phyloP scores from a whole-genome alignment of 192 early-diverging fungal species.

The Coemansia interrupta region DNA sequence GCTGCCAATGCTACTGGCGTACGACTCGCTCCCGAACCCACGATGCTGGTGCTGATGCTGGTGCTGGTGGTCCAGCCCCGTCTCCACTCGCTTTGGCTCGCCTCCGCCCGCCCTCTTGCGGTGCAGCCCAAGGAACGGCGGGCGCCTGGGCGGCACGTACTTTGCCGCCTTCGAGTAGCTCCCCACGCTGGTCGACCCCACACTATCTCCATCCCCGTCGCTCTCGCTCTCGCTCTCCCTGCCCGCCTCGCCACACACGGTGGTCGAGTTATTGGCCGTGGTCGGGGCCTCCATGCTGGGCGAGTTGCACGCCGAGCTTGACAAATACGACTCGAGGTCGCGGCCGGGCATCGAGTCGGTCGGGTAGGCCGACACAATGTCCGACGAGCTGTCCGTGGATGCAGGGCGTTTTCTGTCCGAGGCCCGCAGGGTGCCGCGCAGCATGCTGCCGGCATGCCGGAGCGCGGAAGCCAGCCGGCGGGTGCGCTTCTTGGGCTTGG shows the following conservation, averaged over 20 bases:
- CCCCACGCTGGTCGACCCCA: background rate
- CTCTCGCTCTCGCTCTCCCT: constrained; percentile 1
- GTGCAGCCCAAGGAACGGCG: constrained; percentile 40
- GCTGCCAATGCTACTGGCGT: background rate
- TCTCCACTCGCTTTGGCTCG: background rate
- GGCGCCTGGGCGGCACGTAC: constrained; percentile 36
- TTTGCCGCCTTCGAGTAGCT: background rate
- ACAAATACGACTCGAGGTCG: constrained; percentile 37
- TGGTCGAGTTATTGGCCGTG: constrained; percentile 11
- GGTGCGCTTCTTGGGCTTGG: constrained; percentile 15
- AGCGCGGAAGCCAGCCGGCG: constrained; percentile 21
- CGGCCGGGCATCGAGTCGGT: constrained; percentile 26
- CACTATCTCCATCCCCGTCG: constrained; percentile 9
- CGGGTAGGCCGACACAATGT: constrained; percentile 44
- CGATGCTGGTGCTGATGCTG: background rate
- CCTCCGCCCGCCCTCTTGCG: constrained; percentile 13
- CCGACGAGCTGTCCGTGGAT: constrained; percentile 11
- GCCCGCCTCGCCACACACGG: background rate
- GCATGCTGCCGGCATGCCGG: constrained; percentile 29
- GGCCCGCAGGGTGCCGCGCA: constrained; percentile 12
- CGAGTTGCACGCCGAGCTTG: constrained; percentile 34
- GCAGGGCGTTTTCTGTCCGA: background rate
- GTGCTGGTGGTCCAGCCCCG: background rate
- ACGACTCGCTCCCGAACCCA: too few relatives aligned
- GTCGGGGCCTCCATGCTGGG: constrained; percentile 14